Evolutionary conservation across 805 yeast species (phyloP).

Genomic region (Lipomyces sp.): DNA sequence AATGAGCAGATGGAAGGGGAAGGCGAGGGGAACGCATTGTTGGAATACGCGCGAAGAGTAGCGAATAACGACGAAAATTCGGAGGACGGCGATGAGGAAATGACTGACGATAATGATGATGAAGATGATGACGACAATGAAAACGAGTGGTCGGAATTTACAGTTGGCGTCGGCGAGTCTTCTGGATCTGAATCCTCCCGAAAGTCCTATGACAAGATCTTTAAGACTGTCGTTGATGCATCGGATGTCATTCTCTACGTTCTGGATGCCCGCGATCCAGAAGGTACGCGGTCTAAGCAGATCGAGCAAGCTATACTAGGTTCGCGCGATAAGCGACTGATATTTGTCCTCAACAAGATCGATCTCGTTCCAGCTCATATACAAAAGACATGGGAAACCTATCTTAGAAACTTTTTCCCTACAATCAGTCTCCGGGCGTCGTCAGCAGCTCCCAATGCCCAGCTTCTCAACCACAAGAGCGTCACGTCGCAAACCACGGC

Average conservation of each 20-base stretch:
- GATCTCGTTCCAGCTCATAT: conserved; percentile 89
- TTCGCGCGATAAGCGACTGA: conserved; percentile 69
- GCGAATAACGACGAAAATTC: conserved; percentile 76
- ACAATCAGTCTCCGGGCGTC: conserved; percentile 78
- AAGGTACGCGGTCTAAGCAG: conserved; percentile 86
- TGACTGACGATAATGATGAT: conserved; percentile 47
- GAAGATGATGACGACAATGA: conserved; percentile 54
- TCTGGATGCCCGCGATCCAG: conserved; percentile 98
- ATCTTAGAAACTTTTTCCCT: conserved; percentile 82
- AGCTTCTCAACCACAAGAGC: conserved; percentile 70
- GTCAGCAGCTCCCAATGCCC: conserved; percentile 69
- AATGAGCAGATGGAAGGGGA: conserved; percentile 48
- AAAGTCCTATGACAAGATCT: conserved; percentile 91
- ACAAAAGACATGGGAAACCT: conserved; percentile 80
- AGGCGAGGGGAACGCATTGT: conserved; percentile 62
- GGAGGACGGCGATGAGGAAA: conserved; percentile 46
- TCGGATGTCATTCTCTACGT: conserved; percentile 91
- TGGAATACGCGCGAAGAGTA: conserved; percentile 88
- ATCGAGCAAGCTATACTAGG: conserved; percentile 89
- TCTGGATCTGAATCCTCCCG: conserved; percentile 45
- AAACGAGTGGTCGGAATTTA: conserved; percentile 47
- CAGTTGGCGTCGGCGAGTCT: background rate
- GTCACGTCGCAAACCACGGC: conserved; percentile 75
- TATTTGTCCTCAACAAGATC: conserved; percentile 85
- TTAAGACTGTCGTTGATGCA: conserved; percentile 89